These are phyloP conservation scores for Aspergillus sp. DNA, from an alignment of 2,329 filamentous ascomycete genomes.

Conservation along the genomic window DNA sequence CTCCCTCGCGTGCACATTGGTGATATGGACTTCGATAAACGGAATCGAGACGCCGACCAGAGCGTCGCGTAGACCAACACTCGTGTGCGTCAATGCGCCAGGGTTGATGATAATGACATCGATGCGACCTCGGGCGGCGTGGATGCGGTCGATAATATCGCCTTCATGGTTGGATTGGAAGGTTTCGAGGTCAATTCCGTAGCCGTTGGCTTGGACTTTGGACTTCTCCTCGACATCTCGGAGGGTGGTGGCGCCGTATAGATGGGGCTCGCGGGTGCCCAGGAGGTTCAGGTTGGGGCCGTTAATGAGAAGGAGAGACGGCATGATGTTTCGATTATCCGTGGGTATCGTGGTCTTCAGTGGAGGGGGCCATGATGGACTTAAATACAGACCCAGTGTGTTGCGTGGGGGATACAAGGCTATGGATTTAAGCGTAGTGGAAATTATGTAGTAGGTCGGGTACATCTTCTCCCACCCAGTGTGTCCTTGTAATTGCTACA, in stretches of 20 bases:
- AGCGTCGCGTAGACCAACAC: not conserved
- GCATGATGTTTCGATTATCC: too few relatives aligned
- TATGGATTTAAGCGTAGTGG: too few relatives aligned
- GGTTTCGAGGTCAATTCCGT: conserved; percentile 50
- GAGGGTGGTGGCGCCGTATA: conserved; percentile 69
- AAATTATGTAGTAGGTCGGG: too few relatives aligned
- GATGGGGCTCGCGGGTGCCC: conserved; percentile 66
- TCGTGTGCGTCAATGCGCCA: conserved; percentile 63
- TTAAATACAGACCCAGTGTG: not conserved
- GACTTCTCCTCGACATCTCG: conserved; percentile 54
- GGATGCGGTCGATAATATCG: conserved; percentile 67
- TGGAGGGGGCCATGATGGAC: too few relatives aligned
- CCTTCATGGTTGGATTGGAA: conserved; percentile 80
- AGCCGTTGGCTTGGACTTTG: conserved; percentile 45
- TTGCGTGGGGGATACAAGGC: too few relatives aligned
- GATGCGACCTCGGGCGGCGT: conserved; percentile 56
- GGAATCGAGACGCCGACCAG: not conserved
- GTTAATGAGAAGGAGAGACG: conserved; percentile 51
- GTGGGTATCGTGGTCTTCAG: too few relatives aligned
- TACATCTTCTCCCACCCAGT: too few relatives aligned
- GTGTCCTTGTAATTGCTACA: too few relatives aligned
- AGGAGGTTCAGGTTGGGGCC: conserved; percentile 76
- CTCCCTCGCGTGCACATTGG: not conserved
- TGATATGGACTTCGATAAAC: not conserved
- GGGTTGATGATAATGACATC: conserved; percentile 68